Conservation (phyloP, 2,329 filamentous ascomycete species). For the Aspergillus fumigatiaffinis region DNA sequence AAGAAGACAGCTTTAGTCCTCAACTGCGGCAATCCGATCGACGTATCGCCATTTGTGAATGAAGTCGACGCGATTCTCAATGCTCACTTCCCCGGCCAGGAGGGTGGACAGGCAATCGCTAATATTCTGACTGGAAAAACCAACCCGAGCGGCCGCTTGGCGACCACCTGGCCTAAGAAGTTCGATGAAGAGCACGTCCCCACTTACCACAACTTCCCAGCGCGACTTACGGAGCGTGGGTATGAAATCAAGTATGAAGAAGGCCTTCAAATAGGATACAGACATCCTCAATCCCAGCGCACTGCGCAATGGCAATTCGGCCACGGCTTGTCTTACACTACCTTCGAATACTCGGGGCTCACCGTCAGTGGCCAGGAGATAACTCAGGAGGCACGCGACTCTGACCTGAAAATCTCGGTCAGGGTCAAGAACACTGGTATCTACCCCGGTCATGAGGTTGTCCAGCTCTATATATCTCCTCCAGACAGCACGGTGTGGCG, state of each 20-base stretch:
- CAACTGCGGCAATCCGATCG: slow-evolving; percentile 16
- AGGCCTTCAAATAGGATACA: too few relatives aligned
- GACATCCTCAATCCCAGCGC: slow-evolving; percentile 44
- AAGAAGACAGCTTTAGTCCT: slow-evolving; percentile 11
- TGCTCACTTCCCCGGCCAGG: slow-evolving; percentile 66
- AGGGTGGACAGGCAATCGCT: slow-evolving; percentile 63
- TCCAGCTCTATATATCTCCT: slow-evolving; percentile 1
- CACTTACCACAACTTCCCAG: slow-evolving; percentile 69
- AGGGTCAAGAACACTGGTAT: slow-evolving; percentile 1
- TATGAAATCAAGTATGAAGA: too few relatives aligned
- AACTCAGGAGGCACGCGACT: too few relatives aligned
- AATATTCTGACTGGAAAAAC: slow-evolving; percentile 61
- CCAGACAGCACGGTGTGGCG: slow-evolving; percentile 1
- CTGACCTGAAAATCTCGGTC: slow-evolving; percentile 37
- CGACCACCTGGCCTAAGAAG: slow-evolving; percentile 58
- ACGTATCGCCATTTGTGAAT: slow-evolving; percentile 21
- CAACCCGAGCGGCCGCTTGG: slow-evolving; percentile 65
- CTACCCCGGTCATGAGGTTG: slow-evolving; percentile 1
- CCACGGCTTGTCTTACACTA: too few relatives aligned
- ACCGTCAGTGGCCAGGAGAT: slow-evolving; percentile 71
- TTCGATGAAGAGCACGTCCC: slow-evolving; percentile 59
- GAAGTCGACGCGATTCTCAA: slow-evolving; percentile 64
- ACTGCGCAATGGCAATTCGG: slow-evolving; percentile 57
- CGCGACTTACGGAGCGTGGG: slow-evolving; percentile 51
- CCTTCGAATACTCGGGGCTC: slow-evolving; percentile 43